Base-by-base conservation (phyloP, 75 land plant genomes). In the Isoetes taiwanensis region DNA sequence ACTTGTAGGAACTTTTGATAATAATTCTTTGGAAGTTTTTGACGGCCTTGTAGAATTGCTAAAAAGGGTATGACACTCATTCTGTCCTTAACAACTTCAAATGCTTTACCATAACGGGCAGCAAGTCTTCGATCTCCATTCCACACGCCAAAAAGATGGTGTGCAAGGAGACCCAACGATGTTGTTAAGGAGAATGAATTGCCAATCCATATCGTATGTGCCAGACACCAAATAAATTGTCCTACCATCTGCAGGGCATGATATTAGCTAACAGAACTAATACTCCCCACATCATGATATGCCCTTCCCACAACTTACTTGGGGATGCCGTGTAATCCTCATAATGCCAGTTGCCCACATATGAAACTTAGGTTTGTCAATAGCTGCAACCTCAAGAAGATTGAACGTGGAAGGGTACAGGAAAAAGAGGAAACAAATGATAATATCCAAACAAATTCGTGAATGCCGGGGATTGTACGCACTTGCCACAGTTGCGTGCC, bases 261-360 rank as follows among this genome's bases (percentile, higher is more conserved):
- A n/a, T n/a, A n/a, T n/a, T n/a, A n/a, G n/a, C n/a, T n/a, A n/a
- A n/a, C n/a, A n/a, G n/a, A n/a, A n/a, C n/a, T n/a, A n/a, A n/a
- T n/a, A n/a, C n/a, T n/a, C n/a, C n/a, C n/a, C n/a, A n/a, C n/a
- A n/a, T n/a, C n/a, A n/a, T n/a, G n/a, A n/a, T n/a, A n/a, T n/a
- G n/a, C n/a, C n/a, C n/a, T n/a, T n/a, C n/a, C n/a, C n/a, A n/a
- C n/a, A n/a, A n/a, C n/a, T n/a, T 43, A 79, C 97, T 87, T 91
- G 97, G n/a, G 97, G 97, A 64, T 91, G 97, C 52, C 97, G 66
- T 29, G 97, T 86, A 38, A 91, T 83, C 43, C 97, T 72, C 77
- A 91, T 91, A 54, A 91, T 83, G 28, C 97, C 97, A 58, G 94
- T 83, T 72, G 86, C 97, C 88, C 88, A 91, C 63, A 91, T 72